Base-by-base conservation (phyloP, 371 early-diverging fungal genomes). In the Nematocida ausubeli region DNA sequence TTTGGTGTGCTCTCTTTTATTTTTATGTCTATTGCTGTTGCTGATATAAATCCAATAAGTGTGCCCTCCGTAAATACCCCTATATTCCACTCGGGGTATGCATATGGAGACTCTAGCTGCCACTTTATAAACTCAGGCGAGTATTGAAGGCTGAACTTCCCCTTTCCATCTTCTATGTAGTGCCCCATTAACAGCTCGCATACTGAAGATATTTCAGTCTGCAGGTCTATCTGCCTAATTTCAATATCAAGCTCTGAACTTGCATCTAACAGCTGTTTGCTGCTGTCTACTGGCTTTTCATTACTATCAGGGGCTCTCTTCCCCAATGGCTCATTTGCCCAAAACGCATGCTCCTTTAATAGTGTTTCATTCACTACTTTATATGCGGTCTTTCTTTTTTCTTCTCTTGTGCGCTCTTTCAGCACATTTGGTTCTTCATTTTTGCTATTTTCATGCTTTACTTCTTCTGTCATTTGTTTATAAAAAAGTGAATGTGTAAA, bases 11-110 rank as follows among this genome's bases (percentile, higher is more conserved):
- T 39, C 26, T 62, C 80, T 14, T 69, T 57, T n/a, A 83, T 58
- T 9, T 24, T 37, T 2, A 86, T 40, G 12, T 37, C 26, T 22
- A 84, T 78, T 39, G 79, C 81, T 16, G 52, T 63, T 3, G 81
- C 86, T 78, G 84, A 81, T 49, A 85, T 71, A 80, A 84, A 85
- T 44, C 86, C 86, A 68, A 84, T 56, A 30, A 85, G 32, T 22
- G 39, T 35, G 14, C 70, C 60, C 4, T 58, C 70, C 1, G 42
- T 37, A 26, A 66, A 73, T 32, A 86, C 22, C n/a, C 73, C 81
- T 6, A 84, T 26, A 40, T 70, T 69, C 69, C 82, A 85, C 51
- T 78, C 84, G 7, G 67, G 54, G n/a, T 40, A 71, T 12, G 35
- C 52, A 32, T 44, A 47, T 14, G 79, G 80, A 60, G 56, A 34